These are phyloP conservation scores for Setaria viridis DNA, from an alignment of 202 grass and related monocot species.

Conservation along the genomic window DNA sequence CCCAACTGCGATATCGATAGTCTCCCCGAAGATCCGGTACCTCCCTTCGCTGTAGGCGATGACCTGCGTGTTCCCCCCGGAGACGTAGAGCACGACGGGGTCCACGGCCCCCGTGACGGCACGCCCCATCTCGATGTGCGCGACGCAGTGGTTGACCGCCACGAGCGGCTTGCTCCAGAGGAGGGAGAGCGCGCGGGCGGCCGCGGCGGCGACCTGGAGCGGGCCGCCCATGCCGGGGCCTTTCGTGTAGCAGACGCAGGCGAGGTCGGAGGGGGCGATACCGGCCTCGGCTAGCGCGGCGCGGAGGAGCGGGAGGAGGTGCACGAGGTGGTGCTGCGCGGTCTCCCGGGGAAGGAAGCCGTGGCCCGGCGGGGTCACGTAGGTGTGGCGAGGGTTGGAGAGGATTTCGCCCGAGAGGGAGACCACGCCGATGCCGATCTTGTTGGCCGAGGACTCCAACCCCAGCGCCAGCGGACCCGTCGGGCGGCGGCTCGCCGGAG, in stretches of 20 bases:
- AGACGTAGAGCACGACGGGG: conserved; percentile 94
- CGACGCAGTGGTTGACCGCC: conserved; percentile 92
- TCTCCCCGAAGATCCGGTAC: conserved; percentile 92
- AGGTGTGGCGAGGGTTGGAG: conserved; percentile 91
- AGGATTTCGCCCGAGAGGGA: conserved; percentile 83
- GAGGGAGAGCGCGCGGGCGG: conserved; percentile 69
- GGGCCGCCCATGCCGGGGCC: conserved; percentile 92
- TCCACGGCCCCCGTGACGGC: conserved; percentile 72
- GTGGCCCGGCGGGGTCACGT: conserved; percentile 90
- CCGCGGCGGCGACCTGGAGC: conserved; percentile 81
- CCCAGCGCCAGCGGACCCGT: conserved; percentile 62
- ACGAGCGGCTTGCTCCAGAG: conserved; percentile 89
- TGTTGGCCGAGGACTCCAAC: conserved; percentile 88
- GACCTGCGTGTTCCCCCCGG: conserved; percentile 89
- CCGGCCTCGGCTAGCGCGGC: conserved; percentile 52
- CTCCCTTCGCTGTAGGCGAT: conserved; percentile 89
- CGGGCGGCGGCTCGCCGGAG: conserved; percentile 36
- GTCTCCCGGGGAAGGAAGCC: conserved; percentile 94
- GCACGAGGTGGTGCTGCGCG: conserved; percentile 79
- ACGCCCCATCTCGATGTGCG: conserved; percentile 97
- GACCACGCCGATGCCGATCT: conserved; percentile 85
- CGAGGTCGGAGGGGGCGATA: conserved; percentile 60
- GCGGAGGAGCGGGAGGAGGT: conserved; percentile 79
- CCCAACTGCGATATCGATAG: conserved; percentile 88
- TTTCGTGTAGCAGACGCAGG: conserved; percentile 95